phyloP scores from a whole-genome alignment of 495 filamentous ascomycete species.

The Stereocaulon alpinum region DNA sequence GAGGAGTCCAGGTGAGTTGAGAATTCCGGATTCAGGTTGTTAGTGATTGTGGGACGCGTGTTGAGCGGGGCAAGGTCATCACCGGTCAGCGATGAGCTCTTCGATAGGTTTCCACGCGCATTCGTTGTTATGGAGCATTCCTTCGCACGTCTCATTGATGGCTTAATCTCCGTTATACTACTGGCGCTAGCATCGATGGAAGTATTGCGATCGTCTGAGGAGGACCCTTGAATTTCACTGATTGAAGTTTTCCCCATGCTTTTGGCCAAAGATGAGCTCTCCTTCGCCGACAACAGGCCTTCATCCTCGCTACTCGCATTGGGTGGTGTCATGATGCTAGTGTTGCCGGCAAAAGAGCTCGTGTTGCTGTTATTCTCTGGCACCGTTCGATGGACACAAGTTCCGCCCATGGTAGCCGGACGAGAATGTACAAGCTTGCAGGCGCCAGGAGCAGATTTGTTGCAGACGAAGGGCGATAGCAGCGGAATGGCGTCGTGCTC shows the following conservation, averaged over 20 bases:
- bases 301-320: not conserved
- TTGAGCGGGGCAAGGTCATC: too few relatives aligned
- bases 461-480: not conserved
- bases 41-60: too few relatives aligned
- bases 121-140: too few relatives aligned
- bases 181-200: too few relatives aligned
- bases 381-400: not conserved
- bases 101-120: too few relatives aligned
- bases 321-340: not conserved
- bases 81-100: too few relatives aligned
- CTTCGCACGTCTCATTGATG: too few relatives aligned
- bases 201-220: not conserved
- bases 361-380: not conserved
- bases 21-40: too few relatives aligned
- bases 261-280: not conserved
- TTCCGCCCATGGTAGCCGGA: not conserved
- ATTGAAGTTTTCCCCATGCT: not conserved
- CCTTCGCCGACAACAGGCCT: not conserved
- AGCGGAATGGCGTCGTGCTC: not conserved
- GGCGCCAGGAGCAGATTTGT: not conserved
- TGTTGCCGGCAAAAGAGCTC: not conserved
- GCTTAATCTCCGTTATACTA: too few relatives aligned
- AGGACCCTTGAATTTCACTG: not conserved
- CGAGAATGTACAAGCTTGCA: not conserved
- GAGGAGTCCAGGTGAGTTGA: too few relatives aligned